A percentile compares a stretch with the other conserved stretches of the same genome.
Evolutionary conservation across 2,329 filamentous ascomycete species (phyloP).

Genomic region (Reticulascus tulasneorum): DNA sequence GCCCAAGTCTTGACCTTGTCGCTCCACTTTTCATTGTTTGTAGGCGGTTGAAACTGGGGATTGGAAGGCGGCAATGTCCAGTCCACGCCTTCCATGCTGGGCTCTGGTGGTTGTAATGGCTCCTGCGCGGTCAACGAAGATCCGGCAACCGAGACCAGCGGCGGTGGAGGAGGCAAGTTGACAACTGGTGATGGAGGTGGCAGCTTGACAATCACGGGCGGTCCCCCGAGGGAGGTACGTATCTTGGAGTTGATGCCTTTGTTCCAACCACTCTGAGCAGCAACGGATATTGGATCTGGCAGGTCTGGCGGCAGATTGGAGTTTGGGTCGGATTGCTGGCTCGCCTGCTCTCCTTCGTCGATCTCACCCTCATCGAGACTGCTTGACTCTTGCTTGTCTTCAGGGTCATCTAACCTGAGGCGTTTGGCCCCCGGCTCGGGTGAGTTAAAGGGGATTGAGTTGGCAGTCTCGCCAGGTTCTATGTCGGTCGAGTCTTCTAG

Average conservation of each 20-base stretch:
- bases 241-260: conserved; percentile 12
- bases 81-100: too few relatives aligned
- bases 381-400: not conserved
- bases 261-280: conserved; percentile 8
- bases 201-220: too few relatives aligned
- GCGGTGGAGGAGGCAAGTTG: too few relatives aligned
- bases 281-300: conserved; percentile 1
- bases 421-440: conserved; percentile 16
- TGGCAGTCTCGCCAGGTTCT: too few relatives aligned
- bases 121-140: too few relatives aligned
- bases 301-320: conserved; percentile 4
- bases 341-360: conserved; percentile 17
- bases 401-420: conserved; percentile 5
- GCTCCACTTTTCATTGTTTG: conserved; percentile 22
- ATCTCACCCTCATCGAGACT: conserved; percentile 30
- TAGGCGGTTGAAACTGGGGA: too few relatives aligned
- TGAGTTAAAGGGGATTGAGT: too few relatives aligned
- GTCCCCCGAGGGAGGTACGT: conserved; percentile 9
- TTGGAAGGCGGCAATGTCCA: too few relatives aligned
- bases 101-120: too few relatives aligned
- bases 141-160: too few relatives aligned
- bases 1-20: conserved; percentile 31
- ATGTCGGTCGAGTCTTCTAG: conserved; percentile 18
- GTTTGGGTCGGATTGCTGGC: not conserved
- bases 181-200: too few relatives aligned